Evolutionary conservation across 129 eudicot genomes (phyloP).

Genomic region (Flaveria sonorensis): DNA sequence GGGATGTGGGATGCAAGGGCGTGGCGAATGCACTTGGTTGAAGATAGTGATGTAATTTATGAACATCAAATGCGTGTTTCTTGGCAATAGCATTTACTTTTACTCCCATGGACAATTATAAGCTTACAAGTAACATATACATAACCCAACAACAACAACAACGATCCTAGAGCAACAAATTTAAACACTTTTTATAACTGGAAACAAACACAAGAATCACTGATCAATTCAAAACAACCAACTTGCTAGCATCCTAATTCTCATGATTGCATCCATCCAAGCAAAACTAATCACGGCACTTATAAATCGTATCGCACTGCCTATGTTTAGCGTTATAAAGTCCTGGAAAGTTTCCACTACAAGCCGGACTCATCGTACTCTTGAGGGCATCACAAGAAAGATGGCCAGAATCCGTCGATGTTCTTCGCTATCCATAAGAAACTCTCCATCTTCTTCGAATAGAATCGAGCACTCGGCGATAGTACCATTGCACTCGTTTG

Average conservation of each 20-base stretch:
- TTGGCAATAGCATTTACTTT: too few species aligned
- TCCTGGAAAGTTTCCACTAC: background rate
- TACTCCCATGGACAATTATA: background rate
- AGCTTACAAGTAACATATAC: background rate
- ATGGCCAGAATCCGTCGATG: constrained; percentile 5
- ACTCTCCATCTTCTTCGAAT: constrained; percentile 5
- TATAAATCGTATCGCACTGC: background rate
- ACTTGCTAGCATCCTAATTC: too few species aligned
- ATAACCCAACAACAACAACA: background rate
- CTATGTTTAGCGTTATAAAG: background rate
- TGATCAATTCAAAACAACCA: too few species aligned
- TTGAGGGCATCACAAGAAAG: background rate
- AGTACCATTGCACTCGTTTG: constrained; percentile 5
- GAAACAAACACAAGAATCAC: background rate
- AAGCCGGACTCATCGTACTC: background rate
- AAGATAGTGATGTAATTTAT: too few species aligned
- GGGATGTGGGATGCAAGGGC: too few species aligned
- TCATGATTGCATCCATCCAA: background rate
- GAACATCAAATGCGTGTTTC: too few species aligned
- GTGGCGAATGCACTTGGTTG: too few species aligned
- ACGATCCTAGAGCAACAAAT: too few species aligned
- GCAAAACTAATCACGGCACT: background rate
- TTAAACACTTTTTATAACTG: too few species aligned
- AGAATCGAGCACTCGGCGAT: background rate
- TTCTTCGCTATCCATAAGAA: constrained; percentile 17